Evolutionary conservation across 164 flowering plant genomes (phyloP).

Genomic region (Berberis vulgaris): DNA sequence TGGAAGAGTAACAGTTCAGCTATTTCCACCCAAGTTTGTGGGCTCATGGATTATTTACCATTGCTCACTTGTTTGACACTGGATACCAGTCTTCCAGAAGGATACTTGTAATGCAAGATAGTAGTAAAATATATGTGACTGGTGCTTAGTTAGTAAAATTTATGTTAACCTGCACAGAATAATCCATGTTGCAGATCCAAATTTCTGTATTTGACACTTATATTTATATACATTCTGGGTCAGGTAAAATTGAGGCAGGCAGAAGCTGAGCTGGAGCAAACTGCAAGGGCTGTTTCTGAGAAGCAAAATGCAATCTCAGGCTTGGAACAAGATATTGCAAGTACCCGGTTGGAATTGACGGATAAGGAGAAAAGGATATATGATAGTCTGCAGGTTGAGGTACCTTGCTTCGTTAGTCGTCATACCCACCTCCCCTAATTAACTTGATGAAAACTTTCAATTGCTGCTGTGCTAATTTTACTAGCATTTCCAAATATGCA

Average conservation of each 20-base stretch:
- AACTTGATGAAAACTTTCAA: background rate
- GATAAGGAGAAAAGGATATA: slow-evolving; percentile 47
- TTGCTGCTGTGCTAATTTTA: background rate
- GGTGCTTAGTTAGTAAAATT: too few relatives aligned
- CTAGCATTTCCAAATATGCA: slow-evolving; percentile 10
- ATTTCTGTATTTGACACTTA: too few relatives aligned
- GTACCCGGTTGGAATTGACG: slow-evolving; percentile 35
- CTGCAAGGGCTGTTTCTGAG: slow-evolving; percentile 32
- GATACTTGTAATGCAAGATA: too few relatives aligned
- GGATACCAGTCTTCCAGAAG: too few relatives aligned
- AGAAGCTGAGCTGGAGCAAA: slow-evolving; percentile 46
- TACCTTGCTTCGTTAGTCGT: slow-evolving; percentile 4
- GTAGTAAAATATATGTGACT: too few relatives aligned
- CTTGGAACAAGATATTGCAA: slow-evolving; percentile 63
- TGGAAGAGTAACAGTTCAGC: too few relatives aligned
- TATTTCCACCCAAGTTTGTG: too few relatives aligned
- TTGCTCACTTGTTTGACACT: too few relatives aligned
- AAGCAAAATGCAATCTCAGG: slow-evolving; percentile 38
- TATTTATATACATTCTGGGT: background rate
- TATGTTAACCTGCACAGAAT: too few relatives aligned
- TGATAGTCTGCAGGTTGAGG: slow-evolving; percentile 46
- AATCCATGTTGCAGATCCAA: too few relatives aligned
- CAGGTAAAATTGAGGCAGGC: slow-evolving; percentile 44
- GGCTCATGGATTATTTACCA: too few relatives aligned
- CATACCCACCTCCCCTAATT: background rate